Percentiles rank a stretch among this genome's conserved stretches.
Conservation (phyloP, 306 rosid species). For the Sechiopsis laciniata region DNA sequence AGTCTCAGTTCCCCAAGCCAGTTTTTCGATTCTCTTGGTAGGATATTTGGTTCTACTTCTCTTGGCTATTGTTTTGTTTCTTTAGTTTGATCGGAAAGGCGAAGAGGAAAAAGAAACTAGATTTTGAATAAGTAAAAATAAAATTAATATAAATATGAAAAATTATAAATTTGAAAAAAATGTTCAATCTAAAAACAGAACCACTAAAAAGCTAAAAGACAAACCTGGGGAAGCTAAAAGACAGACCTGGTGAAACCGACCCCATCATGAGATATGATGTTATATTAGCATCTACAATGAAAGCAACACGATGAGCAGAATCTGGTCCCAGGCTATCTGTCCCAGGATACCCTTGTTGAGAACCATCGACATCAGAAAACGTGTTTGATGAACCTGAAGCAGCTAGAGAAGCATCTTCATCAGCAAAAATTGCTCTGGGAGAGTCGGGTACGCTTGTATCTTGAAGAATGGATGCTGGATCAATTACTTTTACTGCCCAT, state of each 20-base stretch:
- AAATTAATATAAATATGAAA: not conserved
- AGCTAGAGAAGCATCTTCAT: conserved; percentile 53
- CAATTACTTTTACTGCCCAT: conserved; percentile 87
- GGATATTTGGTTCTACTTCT: not conserved
- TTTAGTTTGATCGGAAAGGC: conserved; percentile 1
- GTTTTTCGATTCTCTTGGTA: conserved; percentile 3
- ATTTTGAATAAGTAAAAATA: not conserved
- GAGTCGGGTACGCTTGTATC: conserved; percentile 46
- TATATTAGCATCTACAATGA: conserved; percentile 90
- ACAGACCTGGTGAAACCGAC: conserved; percentile 94
- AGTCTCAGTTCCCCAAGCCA: not conserved
- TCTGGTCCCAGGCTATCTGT: conserved; percentile 45
- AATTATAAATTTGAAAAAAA: not conserved
- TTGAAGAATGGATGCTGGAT: conserved; percentile 64
- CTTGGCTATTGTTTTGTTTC: conserved; percentile 4
- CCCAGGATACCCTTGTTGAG: conserved; percentile 53
- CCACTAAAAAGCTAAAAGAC: conserved; percentile 15
- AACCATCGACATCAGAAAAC: conserved; percentile 47
- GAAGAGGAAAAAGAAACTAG: not conserved
- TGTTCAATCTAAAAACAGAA: not conserved
- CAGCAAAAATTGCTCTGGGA: conserved; percentile 47
- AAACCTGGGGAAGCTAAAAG: conserved; percentile 21
- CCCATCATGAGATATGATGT: conserved; percentile 99
- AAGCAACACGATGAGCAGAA: conserved; percentile 68
- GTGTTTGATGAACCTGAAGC: conserved; percentile 44